phyloP scores from a whole-genome alignment of 192 early-diverging fungal species.

The Paraglomus brasilianum region DNA sequence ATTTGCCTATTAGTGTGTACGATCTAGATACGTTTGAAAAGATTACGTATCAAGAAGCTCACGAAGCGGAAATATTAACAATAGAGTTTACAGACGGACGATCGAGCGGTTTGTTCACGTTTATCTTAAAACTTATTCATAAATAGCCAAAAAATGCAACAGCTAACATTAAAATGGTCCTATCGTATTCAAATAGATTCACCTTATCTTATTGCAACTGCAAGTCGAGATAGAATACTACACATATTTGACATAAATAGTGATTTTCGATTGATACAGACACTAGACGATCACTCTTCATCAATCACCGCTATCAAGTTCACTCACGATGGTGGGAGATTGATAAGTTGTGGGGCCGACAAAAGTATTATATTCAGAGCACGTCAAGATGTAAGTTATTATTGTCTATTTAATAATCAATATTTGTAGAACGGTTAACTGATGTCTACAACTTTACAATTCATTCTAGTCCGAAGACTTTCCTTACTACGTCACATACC shows the following conservation, averaged over 20 bases:
- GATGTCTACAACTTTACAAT: not conserved
- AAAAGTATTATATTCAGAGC: constrained; percentile 78
- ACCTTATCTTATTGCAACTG: constrained; percentile 64
- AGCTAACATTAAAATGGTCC: too few species aligned
- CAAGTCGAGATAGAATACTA: constrained; percentile 71
- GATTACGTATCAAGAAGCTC: constrained; percentile 67
- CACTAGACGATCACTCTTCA: constrained; percentile 83
- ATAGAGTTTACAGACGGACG: constrained; percentile 64
- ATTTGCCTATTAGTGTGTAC: constrained; percentile 50
- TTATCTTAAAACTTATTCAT: too few species aligned
- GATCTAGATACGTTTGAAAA: constrained; percentile 59
- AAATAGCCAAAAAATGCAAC: too few species aligned
- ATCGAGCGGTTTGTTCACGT: constrained; percentile 23
- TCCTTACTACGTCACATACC: constrained; percentile 53
- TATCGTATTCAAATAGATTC: constrained; percentile 25
- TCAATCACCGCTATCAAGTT: constrained; percentile 77
- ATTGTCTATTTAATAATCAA: not conserved
- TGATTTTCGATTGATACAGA: constrained; percentile 66
- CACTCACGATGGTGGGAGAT: constrained; percentile 54
- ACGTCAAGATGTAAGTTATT: constrained; percentile 29
- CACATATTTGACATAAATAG: constrained; percentile 70
- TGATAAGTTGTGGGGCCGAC: constrained; percentile 80
- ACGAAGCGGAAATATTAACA: constrained; percentile 74
- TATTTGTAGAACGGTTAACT: not conserved
- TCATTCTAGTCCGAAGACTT: constrained; percentile 32